These are phyloP conservation scores for Nigrospora sphaerica DNA, from an alignment of 2,329 filamentous ascomycete genomes.

Conservation along the genomic window DNA sequence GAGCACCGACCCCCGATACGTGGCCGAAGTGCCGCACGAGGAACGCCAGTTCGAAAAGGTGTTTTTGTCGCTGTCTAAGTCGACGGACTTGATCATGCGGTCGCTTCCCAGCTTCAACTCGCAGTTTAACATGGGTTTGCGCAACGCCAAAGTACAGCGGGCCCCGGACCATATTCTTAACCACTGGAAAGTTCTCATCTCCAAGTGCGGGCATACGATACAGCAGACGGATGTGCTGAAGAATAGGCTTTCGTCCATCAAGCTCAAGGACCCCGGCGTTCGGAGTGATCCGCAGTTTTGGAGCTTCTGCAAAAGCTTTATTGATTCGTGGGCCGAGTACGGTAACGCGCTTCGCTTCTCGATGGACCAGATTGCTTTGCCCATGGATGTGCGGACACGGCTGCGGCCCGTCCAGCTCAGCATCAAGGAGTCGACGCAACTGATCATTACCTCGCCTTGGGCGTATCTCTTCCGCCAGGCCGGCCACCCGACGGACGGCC, in stretches of 20 bases:
- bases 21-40: conserved; percentile 64
- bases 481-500: conserved; percentile 13
- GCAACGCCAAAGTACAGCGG: conserved; percentile 54
- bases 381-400: conserved; percentile 62
- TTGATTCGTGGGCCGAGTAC: conserved; percentile 63
- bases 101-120: conserved; percentile 63
- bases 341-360: conserved; percentile 51
- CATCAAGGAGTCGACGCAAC: conserved; percentile 70
- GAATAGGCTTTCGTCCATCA: conserved; percentile 67
- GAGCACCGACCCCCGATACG: conserved; percentile 40
- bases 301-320: conserved; percentile 68
- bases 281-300: conserved; percentile 57
- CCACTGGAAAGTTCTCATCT: conserved; percentile 64
- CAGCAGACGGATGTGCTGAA: conserved; percentile 69
- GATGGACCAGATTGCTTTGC: conserved; percentile 43
- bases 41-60: conserved; percentile 78
- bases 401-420: conserved; percentile 76
- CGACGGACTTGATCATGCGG: conserved; percentile 65
- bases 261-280: conserved; percentile 75
- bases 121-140: conserved; percentile 58
- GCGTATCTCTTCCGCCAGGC: conserved; percentile 32
- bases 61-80: conserved; percentile 66
- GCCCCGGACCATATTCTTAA: conserved; percentile 53
- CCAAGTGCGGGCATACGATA: conserved; percentile 63
- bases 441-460: conserved; percentile 60